Evolutionary conservation across 176 grass and related monocot genomes (phyloP).

Genomic region (Cenchrus purpureus): DNA sequence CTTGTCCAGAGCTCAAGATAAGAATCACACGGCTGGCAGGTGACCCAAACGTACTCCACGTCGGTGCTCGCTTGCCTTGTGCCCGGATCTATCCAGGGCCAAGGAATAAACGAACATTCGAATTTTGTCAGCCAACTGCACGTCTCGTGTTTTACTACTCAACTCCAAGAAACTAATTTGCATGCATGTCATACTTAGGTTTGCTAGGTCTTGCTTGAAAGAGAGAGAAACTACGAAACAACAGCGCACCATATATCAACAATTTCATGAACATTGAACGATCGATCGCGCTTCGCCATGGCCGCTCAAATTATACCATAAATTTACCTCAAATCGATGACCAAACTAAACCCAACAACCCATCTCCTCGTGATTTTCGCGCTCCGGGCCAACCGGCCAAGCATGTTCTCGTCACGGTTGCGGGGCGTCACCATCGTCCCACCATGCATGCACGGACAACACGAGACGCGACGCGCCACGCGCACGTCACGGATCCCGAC

Average conservation of each 20-base stretch:
- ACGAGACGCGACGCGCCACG: background rate
- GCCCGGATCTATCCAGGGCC: background rate
- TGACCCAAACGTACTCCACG: background rate
- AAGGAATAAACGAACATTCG: slow-evolving; percentile 25
- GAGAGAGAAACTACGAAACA: background rate
- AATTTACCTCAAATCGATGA: background rate
- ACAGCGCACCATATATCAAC: background rate
- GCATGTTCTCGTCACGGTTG: background rate
- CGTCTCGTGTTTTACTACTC: background rate
- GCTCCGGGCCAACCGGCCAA: background rate
- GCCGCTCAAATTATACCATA: background rate
- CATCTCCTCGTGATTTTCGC: background rate
- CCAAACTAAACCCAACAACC: background rate
- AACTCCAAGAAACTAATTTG: background rate
- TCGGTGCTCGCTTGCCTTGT: background rate
- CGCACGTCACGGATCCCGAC: background rate
- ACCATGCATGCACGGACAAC: slow-evolving; percentile 12
- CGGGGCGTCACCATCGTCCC: background rate
- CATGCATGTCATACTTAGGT: background rate
- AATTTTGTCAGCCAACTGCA: background rate
- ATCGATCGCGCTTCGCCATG: background rate
- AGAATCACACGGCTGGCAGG: slow-evolving; percentile 32
- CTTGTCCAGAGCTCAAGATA: slow-evolving; percentile 24
- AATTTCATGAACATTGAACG: background rate
- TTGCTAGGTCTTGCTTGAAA: background rate